Percentiles rank a stretch among this genome's conserved stretches.
These are phyloP conservation scores for Ascobolus immersus DNA, from an alignment of 495 filamentous ascomycete genomes.

Conservation along the genomic window DNA sequence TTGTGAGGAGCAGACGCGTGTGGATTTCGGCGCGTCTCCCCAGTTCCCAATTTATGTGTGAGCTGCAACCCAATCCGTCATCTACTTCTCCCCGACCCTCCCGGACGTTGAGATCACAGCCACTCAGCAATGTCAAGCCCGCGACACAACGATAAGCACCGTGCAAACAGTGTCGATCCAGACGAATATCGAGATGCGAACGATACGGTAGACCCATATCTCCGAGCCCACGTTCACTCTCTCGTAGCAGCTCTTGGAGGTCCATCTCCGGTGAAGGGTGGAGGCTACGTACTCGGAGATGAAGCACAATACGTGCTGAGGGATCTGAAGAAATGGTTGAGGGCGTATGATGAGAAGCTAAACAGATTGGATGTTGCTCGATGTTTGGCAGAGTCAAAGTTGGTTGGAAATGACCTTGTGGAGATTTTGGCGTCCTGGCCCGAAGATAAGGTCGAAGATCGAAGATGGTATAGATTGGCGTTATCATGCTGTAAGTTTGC, in stretches of 20 bases:
- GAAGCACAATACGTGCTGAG: conserved; percentile 77
- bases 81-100: no score
- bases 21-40: no score
- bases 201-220: conserved; percentile 56
- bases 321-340: conserved; percentile 83
- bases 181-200: conserved; percentile 8
- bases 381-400: conserved; percentile 73
- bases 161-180: no score
- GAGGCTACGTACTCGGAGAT: conserved; percentile 69
- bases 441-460: conserved; percentile 35
- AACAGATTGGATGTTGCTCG: conserved; percentile 88
- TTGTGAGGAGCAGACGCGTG: no score
- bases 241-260: conserved; percentile 88
- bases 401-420: conserved; percentile 72
- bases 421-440: conserved; percentile 70
- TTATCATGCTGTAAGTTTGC: conserved; percentile 45
- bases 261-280: conserved; percentile 51
- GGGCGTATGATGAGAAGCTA: conserved; percentile 76
- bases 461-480: conserved; percentile 51
- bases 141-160: not conserved
- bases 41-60: no score
- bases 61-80: no score
- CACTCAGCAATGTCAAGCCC: no score
- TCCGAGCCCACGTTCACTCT: conserved; percentile 72
- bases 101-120: no score